phyloP scores from a whole-genome alignment of 441 rosid genomes.

The Erodium texanum region DNA sequence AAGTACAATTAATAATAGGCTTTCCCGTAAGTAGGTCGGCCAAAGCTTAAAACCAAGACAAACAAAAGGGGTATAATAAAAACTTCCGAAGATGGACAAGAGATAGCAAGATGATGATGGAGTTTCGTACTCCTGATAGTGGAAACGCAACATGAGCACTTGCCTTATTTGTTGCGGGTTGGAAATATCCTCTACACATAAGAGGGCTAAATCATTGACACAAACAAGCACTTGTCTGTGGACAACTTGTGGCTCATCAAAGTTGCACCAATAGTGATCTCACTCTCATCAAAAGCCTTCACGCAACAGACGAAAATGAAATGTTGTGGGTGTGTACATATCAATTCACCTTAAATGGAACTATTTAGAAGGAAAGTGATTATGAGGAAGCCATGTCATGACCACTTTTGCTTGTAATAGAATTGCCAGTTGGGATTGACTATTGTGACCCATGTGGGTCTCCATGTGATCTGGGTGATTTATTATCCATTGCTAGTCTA shows the following conservation, averaged over 20 bases:
- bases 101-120: background rate
- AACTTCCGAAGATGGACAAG: slow-evolving; percentile 18
- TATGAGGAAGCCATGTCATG: background rate
- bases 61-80: background rate
- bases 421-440: too few relatives aligned
- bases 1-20: too few relatives aligned
- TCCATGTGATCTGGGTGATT: too few relatives aligned
- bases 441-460: too few relatives aligned
- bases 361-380: background rate
- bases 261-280: slow-evolving; percentile 1
- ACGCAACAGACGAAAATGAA: slow-evolving; percentile 18
- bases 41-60: too few relatives aligned
- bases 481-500: too few relatives aligned
- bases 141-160: slow-evolving; percentile 23
- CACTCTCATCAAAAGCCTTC: slow-evolving; percentile 23
- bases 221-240: background rate
- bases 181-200: slow-evolving; percentile 27
- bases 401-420: background rate
- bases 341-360: slow-evolving; percentile 14
- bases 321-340: background rate
- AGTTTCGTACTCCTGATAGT: slow-evolving; percentile 17
- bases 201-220: slow-evolving; percentile 11
- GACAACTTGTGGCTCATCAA: slow-evolving; percentile 13
- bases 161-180: slow-evolving; percentile 28
- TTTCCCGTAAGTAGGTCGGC: too few relatives aligned